Conservation (phyloP, 352 stramenopile species). For the Phytophthora constricta region DNA sequence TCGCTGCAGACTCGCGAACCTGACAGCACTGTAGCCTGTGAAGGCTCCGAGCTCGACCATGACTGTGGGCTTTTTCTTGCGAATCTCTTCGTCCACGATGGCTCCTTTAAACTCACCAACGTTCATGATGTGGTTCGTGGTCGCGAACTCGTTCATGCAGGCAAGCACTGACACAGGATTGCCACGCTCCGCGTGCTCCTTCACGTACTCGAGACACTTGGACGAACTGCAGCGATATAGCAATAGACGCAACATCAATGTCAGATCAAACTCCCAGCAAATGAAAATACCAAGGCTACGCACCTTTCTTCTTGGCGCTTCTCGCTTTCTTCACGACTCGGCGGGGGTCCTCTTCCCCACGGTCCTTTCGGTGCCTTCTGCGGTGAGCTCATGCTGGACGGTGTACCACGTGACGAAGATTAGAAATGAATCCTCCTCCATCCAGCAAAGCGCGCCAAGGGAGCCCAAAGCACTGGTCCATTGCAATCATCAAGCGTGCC, state of each 20-base stretch:
- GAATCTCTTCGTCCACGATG: conserved; percentile 53
- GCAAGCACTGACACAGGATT: conserved; percentile 41
- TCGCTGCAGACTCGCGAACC: conserved; percentile 51
- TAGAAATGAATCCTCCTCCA: too few relatives aligned
- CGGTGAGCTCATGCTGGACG: conserved; percentile 10
- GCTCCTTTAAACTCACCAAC: conserved; percentile 46
- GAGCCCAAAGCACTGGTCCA: too few relatives aligned
- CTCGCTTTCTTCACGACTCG: too few relatives aligned
- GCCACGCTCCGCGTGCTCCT: conserved; percentile 39
- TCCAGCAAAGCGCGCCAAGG: too few relatives aligned
- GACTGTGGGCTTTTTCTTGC: conserved; percentile 33
- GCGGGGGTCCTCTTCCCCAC: too few relatives aligned
- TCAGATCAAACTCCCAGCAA: not conserved
- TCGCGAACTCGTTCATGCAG: conserved; percentile 48
- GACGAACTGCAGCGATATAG: conserved; percentile 25
- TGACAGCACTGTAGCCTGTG: conserved; percentile 59
- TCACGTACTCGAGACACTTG: conserved; percentile 50
- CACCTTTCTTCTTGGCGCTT: conserved; percentile 17
- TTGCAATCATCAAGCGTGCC: too few relatives aligned
- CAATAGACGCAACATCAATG: not conserved
- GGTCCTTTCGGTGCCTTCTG: not conserved
- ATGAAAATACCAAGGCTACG: too few relatives aligned
- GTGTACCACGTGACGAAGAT: not conserved
- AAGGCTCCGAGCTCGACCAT: conserved; percentile 59
- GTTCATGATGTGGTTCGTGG: conserved; percentile 55